Evolutionary conservation across 164 flowering plant species (phyloP).

Genomic region (Tetracentron sinense): DNA sequence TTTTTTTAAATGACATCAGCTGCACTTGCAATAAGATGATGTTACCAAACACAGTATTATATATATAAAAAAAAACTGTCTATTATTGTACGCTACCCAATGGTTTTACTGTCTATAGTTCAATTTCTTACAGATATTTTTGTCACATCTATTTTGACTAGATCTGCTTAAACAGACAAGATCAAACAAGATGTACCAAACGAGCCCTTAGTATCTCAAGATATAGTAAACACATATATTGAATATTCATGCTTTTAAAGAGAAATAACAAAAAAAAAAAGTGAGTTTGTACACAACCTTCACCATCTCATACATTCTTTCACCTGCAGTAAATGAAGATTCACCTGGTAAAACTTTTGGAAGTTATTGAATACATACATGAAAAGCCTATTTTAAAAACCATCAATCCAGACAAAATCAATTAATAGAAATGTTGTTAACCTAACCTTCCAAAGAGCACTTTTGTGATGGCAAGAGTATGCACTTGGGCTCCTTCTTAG

Average conservation of each 20-base stretch:
- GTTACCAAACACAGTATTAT: no score
- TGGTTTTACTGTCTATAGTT: no score
- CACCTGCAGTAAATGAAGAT: slow-evolving; percentile 72
- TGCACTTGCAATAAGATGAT: no score
- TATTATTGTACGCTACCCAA: no score
- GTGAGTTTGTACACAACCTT: slow-evolving; percentile 46
- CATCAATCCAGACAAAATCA: not conserved
- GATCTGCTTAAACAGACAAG: not conserved
- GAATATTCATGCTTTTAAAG: not conserved
- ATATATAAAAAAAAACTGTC: no score
- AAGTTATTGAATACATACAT: not conserved
- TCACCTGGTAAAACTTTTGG: slow-evolving; percentile 35
- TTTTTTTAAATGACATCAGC: no score
- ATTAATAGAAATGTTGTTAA: not conserved
- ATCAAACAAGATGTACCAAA: no score
- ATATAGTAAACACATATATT: not conserved
- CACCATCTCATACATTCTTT: slow-evolving; percentile 71
- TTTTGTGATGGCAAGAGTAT: slow-evolving; percentile 49
- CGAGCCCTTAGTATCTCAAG: not conserved
- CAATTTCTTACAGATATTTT: no score
- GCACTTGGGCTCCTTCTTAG: slow-evolving; percentile 68
- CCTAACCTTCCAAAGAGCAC: slow-evolving; percentile 45
- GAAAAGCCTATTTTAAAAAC: slow-evolving; percentile 2
- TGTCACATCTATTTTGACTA: no score
- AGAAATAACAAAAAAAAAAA: slow-evolving; percentile 9